A percentile compares a stretch with the other conserved stretches of the same genome.
phyloP scores from a whole-genome alignment of 2,329 filamentous ascomycete species.

The Colletotrichum tanaceti region DNA sequence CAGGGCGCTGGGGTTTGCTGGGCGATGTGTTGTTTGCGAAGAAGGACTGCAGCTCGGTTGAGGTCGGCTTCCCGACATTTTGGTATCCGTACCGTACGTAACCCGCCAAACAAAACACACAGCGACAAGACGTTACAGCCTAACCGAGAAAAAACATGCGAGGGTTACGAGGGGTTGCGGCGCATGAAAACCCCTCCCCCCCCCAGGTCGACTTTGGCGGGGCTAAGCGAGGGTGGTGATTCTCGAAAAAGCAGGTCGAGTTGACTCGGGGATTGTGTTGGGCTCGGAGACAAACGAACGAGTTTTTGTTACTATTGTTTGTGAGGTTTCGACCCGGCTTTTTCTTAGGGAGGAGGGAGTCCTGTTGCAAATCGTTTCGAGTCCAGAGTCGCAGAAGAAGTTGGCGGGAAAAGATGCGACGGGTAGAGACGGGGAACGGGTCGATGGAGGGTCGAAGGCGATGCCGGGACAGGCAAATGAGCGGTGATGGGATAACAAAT shows the following conservation, averaged over 20 bases:
- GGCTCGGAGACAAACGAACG: neutral
- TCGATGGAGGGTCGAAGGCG: neutral
- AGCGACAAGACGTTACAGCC: constrained; percentile 12
- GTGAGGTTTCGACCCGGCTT: too few relatives aligned
- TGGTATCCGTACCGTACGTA: constrained; percentile 16
- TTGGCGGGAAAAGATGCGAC: constrained; percentile 10
- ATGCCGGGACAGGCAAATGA: constrained; percentile 20
- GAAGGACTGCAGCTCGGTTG: constrained; percentile 36
- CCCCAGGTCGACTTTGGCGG: constrained; percentile 21
- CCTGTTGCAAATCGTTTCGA: constrained; percentile 13
- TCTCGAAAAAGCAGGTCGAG: neutral
- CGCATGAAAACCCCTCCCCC: neutral
- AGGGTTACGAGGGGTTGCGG: constrained; percentile 4
- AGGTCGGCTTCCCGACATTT: constrained; percentile 38
- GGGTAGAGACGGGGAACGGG: constrained; percentile 19
- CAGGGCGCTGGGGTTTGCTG: constrained; percentile 57
- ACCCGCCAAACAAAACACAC: constrained; percentile 4
- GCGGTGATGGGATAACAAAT: constrained; percentile 26
- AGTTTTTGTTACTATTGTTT: constrained; percentile 1
- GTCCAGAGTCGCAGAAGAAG: constrained; percentile 1
- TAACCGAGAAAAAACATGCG: constrained; percentile 14
- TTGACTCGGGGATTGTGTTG: neutral
- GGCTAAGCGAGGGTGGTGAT: constrained; percentile 12
- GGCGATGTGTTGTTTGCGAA: constrained; percentile 52
- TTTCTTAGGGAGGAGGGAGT: neutral